Evolutionary conservation across 202 grass and related monocot species (phyloP), one percentile per base, ranked within the genome.

Genomic region (Thinopyrum obtusiflorum): DNA sequence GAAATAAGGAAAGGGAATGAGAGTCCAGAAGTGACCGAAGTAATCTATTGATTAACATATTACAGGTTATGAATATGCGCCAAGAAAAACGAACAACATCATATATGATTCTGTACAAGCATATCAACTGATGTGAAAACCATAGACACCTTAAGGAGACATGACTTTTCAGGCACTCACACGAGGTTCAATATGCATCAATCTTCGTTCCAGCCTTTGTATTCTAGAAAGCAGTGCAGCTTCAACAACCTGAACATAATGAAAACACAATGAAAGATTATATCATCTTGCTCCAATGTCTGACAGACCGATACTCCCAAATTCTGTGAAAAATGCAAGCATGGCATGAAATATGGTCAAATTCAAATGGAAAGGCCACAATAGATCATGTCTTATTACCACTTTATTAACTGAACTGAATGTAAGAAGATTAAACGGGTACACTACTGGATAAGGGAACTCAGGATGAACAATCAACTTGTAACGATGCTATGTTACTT

Each of bases 171-270:
- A 79, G 66, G 39, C 82, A 95, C 95, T 95, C 83, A 98, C 97
- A 82, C 90, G 93, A 85, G 97, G 97, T 86, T 98, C 93, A 65
- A 96, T 84, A 76, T 91, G 81, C 93, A 98, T 96, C 87, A 98
- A 78, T 81, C 87, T 96, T 36, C 87, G 90, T 63, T 98, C 97
- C 80, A 98, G 33, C 82, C 88, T 89, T 84, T 94, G 87, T 91
- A 98, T 98, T 91, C 93, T 93, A 15, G 93, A 98, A 78, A 98
- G 61, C 13, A 98, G 83, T 85, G 97, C 93, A 66, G 97, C 97
- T 92, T 98, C 97, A 5, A 98, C 93, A 91, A 98, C 97, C 97
- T 98, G 79, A 87, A 66, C 31, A 77, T 37, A 76, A 72, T 4
- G 23, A 79, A 78, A 85, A 77, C 53, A 85, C 18, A 82, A 39